A percentile compares a stretch with the other conserved stretches of the same genome.
Conservation (phyloP, 257 asterid genomes). For the Paraleonurus japonicus region DNA sequence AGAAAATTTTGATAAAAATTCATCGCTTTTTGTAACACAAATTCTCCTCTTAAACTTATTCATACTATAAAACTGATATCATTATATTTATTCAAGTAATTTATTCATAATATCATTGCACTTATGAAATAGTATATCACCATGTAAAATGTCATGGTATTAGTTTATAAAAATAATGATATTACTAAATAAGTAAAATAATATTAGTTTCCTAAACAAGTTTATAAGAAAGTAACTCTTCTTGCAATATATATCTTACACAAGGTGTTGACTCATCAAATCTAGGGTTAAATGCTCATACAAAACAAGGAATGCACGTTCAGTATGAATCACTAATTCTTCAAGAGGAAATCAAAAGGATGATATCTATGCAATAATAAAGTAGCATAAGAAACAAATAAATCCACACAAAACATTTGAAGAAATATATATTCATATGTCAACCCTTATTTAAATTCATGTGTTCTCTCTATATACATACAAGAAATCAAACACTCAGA, state of each 20-base stretch:
- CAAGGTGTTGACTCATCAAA: slow-evolving; percentile 18
- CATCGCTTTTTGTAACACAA: too few species aligned
- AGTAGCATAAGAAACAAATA: not conserved
- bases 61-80: too few species aligned
- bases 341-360: not conserved
- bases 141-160: too few species aligned
- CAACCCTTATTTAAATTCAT: not conserved
- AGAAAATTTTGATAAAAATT: not conserved
- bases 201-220: too few species aligned
- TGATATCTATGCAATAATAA: not conserved
- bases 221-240: too few species aligned
- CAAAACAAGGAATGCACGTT: not conserved
- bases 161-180: too few species aligned
- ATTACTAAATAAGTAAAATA: too few species aligned
- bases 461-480: not conserved
- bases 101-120: too few species aligned
- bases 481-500: not conserved
- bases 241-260: too few species aligned
- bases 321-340: not conserved
- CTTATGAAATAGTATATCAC: too few species aligned
- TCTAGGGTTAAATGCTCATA: slow-evolving; percentile 29
- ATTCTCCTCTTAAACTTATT: too few species aligned
- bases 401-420: not conserved
- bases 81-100: too few species aligned
- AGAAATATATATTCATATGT: not conserved